Conservation (phyloP, 164 flowering plant genomes). For the Stephania yunnanensis region DNA sequence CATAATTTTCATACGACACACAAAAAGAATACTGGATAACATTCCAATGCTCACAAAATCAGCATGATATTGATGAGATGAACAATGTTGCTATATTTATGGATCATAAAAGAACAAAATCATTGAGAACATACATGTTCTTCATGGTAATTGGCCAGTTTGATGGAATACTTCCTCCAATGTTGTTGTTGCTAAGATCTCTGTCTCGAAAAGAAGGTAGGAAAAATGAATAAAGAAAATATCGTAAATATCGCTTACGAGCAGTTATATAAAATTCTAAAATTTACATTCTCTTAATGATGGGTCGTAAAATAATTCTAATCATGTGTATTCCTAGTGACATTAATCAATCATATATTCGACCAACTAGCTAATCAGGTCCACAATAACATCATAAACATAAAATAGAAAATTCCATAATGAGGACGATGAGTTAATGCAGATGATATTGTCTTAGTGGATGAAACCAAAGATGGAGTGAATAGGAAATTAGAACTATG, state of each 20-base stretch:
- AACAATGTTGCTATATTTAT: not conserved
- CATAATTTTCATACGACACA: conserved; percentile 2
- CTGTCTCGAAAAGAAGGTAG: conserved; percentile 33
- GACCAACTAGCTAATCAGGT: no score
- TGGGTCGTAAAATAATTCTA: not conserved
- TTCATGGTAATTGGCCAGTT: conserved; percentile 60
- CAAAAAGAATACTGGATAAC: not conserved
- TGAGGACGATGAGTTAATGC: not conserved
- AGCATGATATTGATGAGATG: not conserved
- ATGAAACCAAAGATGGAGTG: no score
- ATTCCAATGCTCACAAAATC: not conserved
- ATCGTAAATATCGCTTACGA: not conserved
- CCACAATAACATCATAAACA: no score
- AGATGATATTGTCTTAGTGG: no score
- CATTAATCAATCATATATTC: no score
- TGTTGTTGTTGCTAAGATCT: conserved; percentile 77
- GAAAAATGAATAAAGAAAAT: not conserved
- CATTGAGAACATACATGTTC: conserved; percentile 49
- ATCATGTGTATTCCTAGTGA: not conserved
- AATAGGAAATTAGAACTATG: no score
- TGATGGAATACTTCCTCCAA: conserved; percentile 77
- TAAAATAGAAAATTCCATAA: not conserved
- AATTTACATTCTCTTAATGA: not conserved
- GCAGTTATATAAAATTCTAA: not conserved
- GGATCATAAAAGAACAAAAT: not conserved